Base-by-base conservation (phyloP, 768 basidiomycete genomes). In the Tylopilus intermedius region DNA sequence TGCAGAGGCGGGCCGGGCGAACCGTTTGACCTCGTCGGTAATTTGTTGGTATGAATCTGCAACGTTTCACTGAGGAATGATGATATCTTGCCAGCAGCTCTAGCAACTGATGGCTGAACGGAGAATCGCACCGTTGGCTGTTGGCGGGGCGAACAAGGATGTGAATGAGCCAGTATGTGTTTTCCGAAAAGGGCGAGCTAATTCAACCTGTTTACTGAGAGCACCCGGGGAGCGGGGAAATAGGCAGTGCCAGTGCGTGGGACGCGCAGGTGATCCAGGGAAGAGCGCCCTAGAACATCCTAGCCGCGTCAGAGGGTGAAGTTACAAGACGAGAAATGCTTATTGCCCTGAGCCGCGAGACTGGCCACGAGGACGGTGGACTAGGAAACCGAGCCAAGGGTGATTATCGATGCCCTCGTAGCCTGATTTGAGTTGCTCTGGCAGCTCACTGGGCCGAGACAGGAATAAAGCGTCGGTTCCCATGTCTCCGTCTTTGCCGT, bases 401-500 rank as follows among this genome's bases (percentile, higher is more conserved):
- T 14, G 35, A 40, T 26, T 35, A 33, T 45, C 21, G 40, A n/a
- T 33, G 33, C 7, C 22, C 26, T 45, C 21, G 29, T n/a, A 30
- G 33, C 47, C 41, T 44, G 47, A 42, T 54, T 32, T 24, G 55
- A 51, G 35, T 10, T 26, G 47, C 45, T 57, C 40, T 57, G 55
- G 2, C 47, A 32, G 38, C 6, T 10, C 2, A n/a, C 33, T n/a
- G 24, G 30, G 21, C 10, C 6, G 30, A 24, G 24, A 33, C 40
- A 13, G 14, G 21, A 45, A 54, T 26, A 33, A 33, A 22, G 32
- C 38, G 37, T 18, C 44, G 5, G 38, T 52, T 52, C 56, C 44
- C 55, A 46, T 43, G 21, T 32, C 41, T 14, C 13, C 32, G 24
- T 30, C 5, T 42, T 42, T 9, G 41, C 26, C 33, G 13, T 11